Conservation (phyloP, 2,329 filamentous ascomycete species). For the Pseudopyricularia javanii region DNA sequence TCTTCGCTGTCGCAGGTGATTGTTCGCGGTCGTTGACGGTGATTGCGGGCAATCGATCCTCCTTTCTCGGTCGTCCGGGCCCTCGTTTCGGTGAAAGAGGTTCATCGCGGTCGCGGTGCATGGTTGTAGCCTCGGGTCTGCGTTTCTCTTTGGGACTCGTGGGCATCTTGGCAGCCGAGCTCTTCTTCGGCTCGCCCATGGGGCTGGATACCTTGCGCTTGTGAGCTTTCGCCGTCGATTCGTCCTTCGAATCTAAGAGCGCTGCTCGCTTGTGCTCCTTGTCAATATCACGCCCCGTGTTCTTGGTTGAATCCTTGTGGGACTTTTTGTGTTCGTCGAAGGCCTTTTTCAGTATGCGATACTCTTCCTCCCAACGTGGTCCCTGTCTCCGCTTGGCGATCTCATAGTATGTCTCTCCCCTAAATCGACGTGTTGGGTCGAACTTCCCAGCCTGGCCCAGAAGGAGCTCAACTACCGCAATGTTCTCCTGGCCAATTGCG, state of each 20-base stretch:
- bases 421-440: conserved; percentile 67
- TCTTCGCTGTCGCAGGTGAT: conserved; percentile 36
- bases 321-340: conserved; percentile 52
- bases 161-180: conserved; percentile 17
- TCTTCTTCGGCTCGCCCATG: conserved; percentile 32
- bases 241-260: conserved; percentile 32
- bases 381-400: conserved; percentile 73
- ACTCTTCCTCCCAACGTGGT: conserved; percentile 82
- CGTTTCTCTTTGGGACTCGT: conserved; percentile 37
- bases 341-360: conserved; percentile 64
- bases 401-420: conserved; percentile 75
- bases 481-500: conserved; percentile 79
- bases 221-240: conserved; percentile 20
- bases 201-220: conserved; percentile 39
- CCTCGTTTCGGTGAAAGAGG: conserved; percentile 35
- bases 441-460: conserved; percentile 60
- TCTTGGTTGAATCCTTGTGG: conserved; percentile 33
- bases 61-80: conserved; percentile 41
- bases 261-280: conserved; percentile 27
- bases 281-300: conserved; percentile 27
- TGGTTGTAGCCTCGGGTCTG: conserved; percentile 26
- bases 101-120: conserved; percentile 35
- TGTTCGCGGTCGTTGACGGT: conserved; percentile 39
- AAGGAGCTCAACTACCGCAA: conserved; percentile 72
- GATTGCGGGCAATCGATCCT: conserved; percentile 33